These are phyloP conservation scores for Benincasa hispida DNA, from an alignment of 306 rosid genomes.

Conservation along the genomic window DNA sequence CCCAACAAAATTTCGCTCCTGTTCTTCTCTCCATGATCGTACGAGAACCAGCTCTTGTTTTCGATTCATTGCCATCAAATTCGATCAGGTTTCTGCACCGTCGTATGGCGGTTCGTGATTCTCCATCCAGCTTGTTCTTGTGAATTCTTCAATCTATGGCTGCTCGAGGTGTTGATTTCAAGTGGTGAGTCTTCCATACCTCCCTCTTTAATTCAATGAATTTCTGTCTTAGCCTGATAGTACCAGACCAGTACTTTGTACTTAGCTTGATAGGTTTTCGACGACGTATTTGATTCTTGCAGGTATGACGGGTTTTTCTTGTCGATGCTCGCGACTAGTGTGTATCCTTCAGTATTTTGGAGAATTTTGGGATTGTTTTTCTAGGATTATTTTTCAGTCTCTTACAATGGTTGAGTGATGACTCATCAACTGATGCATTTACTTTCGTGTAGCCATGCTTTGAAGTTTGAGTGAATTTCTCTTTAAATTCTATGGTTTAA, in stretches of 20 bases:
- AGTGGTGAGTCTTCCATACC: slow-evolving; percentile 40
- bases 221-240: background rate
- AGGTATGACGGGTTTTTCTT: slow-evolving; percentile 97
- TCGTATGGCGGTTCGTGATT: background rate
- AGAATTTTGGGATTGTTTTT: background rate
- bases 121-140: background rate
- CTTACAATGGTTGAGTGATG: background rate
- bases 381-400: background rate
- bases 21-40: background rate
- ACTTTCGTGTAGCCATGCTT: background rate
- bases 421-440: background rate
- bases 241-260: background rate
- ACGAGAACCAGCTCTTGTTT: background rate
- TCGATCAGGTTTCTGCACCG: background rate
- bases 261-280: background rate
- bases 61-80: background rate
- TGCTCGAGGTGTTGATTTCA: slow-evolving; percentile 82
- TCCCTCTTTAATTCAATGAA: background rate
- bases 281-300: slow-evolving; percentile 7
- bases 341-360: slow-evolving; percentile 56
- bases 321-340: slow-evolving; percentile 97
- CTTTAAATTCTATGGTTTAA: background rate
- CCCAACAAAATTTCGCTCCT: background rate
- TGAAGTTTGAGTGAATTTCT: background rate
- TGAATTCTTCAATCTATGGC: slow-evolving; percentile 35